phyloP scores from a whole-genome alignment of 2,329 filamentous ascomycete species.

The Arthroderma uncinatum region DNA sequence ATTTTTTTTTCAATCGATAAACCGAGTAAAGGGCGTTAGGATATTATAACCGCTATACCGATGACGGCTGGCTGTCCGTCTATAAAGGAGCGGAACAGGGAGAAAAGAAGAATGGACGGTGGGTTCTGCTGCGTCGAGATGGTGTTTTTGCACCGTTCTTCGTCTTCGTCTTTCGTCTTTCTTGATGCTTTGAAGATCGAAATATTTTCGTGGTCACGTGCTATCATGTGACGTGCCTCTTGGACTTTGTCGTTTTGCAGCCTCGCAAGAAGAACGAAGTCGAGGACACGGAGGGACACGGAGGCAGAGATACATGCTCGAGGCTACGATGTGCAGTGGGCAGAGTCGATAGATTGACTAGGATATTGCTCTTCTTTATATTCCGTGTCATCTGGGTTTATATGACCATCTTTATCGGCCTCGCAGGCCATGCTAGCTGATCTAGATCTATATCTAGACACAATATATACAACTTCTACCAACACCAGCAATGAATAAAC shows the following conservation, averaged over 20 bases:
- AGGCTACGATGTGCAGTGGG: not conserved
- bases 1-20: not conserved
- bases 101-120: not conserved
- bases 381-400: not conserved
- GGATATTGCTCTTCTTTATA: not conserved
- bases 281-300: not conserved
- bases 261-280: not conserved
- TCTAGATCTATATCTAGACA: constrained; percentile 1
- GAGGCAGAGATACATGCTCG: not conserved
- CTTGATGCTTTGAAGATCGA: not conserved
- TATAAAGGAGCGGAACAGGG: not conserved
- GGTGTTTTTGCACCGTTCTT: not conserved
- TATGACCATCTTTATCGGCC: not conserved
- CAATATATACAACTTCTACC: not conserved
- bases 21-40: not conserved
- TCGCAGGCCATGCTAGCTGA: not conserved
- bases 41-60: not conserved
- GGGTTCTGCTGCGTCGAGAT: not conserved
- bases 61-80: not conserved
- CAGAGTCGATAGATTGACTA: not conserved
- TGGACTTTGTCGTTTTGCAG: not conserved
- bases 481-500: not conserved
- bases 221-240: not conserved
- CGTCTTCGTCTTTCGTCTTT: not conserved
- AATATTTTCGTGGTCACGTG: not conserved